A percentile compares a stretch with the other conserved stretches of the same genome.
Evolutionary conservation across 331 rosid species (phyloP).

Genomic region (Malus hybrid): DNA sequence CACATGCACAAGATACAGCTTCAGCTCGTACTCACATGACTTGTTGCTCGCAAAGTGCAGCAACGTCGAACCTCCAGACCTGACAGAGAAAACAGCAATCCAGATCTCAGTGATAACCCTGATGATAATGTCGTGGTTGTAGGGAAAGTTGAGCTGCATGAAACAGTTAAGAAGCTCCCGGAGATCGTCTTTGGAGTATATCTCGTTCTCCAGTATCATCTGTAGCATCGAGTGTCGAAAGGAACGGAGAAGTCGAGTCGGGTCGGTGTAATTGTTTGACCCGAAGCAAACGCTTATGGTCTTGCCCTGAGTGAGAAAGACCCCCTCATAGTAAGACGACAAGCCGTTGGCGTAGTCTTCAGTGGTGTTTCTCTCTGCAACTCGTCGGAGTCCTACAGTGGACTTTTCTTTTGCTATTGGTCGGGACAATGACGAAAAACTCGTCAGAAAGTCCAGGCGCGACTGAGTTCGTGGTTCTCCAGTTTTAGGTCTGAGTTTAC

Average conservation of each 20-base stretch:
- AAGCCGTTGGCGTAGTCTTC: constrained; percentile 32
- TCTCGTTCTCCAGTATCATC: constrained; percentile 88
- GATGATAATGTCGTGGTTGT: constrained; percentile 66
- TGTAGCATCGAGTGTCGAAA: constrained; percentile 86
- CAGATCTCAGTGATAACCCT: constrained; percentile 88
- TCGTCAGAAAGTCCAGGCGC: no score
- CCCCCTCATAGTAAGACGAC: constrained; percentile 52
- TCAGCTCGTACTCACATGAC: constrained; percentile 48
- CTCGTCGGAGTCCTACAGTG: no score
- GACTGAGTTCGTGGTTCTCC: no score
- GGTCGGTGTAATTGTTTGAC: constrained; percentile 64
- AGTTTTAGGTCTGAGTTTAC: no score
- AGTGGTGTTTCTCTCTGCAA: constrained; percentile 38
- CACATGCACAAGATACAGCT: constrained; percentile 11
- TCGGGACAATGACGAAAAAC: no score
- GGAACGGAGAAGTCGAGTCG: constrained; percentile 73
- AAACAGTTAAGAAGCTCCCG: constrained; percentile 72
- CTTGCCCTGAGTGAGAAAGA: constrained; percentile 58
- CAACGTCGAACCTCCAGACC: constrained; percentile 3
- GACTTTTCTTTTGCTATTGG: no score
- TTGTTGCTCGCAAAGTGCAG: constrained; percentile 15
- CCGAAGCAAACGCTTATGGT: constrained; percentile 63
- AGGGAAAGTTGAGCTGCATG: constrained; percentile 66
- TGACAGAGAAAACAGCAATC: constrained; percentile 67
- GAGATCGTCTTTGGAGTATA: constrained; percentile 69